Conservation (phyloP, 345 rosid genomes). For the Pistacia integerrima region DNA sequence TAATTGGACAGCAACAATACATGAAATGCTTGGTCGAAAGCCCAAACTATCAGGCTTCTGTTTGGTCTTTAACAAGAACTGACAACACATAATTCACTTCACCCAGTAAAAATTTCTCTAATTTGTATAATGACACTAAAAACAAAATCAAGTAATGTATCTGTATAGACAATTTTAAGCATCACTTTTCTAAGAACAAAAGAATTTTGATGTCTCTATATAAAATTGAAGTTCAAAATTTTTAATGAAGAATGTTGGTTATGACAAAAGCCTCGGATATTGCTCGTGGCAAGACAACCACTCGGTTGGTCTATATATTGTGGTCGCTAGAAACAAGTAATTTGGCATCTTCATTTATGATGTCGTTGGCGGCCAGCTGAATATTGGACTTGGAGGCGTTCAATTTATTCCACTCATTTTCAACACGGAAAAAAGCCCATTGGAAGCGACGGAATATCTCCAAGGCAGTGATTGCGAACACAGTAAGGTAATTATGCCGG, state of each 20-base stretch:
- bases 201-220: neutral
- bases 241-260: neutral
- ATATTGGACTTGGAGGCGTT: slow-evolving; percentile 53
- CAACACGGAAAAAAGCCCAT: slow-evolving; percentile 94
- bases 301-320: slow-evolving; percentile 44
- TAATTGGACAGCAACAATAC: slow-evolving; percentile 14
- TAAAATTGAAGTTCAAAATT: neutral
- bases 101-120: neutral
- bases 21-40: neutral
- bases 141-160: neutral
- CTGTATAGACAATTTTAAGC: neutral
- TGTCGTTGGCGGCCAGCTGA: slow-evolving; percentile 45
- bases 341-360: slow-evolving; percentile 54
- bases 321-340: slow-evolving; percentile 47
- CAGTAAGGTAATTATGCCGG: slow-evolving; percentile 82
- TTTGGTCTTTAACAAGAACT: no score
- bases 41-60: neutral
- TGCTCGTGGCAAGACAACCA: neutral
- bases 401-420: slow-evolving; percentile 87
- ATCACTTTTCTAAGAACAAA: slow-evolving; percentile 20
- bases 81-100: neutral
- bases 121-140: neutral
- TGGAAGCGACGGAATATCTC: slow-evolving; percentile 91
- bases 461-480: slow-evolving; percentile 72
- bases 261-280: slow-evolving; percentile 6